Base-by-base conservation (phyloP, 345 rosid genomes). In the Anacardium occidentale region DNA sequence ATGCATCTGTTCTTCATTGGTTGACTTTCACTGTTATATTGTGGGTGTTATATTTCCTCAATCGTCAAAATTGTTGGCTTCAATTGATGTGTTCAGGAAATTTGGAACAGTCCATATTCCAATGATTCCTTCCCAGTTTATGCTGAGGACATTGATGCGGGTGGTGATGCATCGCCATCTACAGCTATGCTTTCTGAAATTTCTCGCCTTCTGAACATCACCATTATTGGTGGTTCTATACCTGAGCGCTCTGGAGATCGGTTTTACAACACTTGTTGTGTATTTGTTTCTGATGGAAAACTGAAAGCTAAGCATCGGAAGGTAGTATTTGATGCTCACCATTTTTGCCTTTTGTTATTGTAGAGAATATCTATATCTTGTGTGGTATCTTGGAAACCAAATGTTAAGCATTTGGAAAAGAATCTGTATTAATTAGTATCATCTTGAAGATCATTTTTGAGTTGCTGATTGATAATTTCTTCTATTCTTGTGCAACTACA, bases 81-180 rank as follows among this genome's bases (percentile, higher is more conserved):
- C 20, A 21, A 64, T 26, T 72, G 61, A 64, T 63, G 7, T 40
- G 34, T 81, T 25, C 80, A 94, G 99, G 97, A 95, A 78, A 89
- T 95, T 69, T 92, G 97, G 99, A 95, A 95, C 62, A 81, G 90
- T 82, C 92, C 97, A 0, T 92, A 91, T 73, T 89, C 98, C 0
- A 91, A 91, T 75, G 98, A 91, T 74, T 87, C 94, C 83, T 95
- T 95, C 68, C 93, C 96, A 17, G 88, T 88, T 61, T 91, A 84
- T 80, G 99, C 97, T 68, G 94, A 92, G 70, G 96, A 91, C 42
- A 91, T 95, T 72, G 97, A 95, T 77, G 83, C 81, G 0, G 90
- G 89, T 37, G 79, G 75, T 14, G 87, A 84, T 70, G 86, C 88
- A 15, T 95, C 96, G 58, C 98, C 97, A 65, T 91, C 94, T 2